Conservation (phyloP, 768 basidiomycete genomes). For the Gloeostereum incarnatum region DNA sequence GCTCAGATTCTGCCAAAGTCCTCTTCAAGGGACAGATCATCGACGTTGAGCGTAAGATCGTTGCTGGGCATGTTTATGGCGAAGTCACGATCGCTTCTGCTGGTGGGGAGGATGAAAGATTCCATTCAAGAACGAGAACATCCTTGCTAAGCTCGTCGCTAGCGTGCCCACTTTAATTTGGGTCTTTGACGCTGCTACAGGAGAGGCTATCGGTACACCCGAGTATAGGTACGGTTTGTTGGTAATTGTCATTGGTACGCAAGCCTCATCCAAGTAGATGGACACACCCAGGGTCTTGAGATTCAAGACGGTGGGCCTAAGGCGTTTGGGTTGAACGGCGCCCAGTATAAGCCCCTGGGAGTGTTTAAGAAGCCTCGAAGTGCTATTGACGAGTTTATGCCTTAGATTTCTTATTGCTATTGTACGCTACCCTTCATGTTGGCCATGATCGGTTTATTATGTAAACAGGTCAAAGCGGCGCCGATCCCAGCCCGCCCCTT, state of each 20-base stretch:
- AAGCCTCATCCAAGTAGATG: constrained; percentile 48
- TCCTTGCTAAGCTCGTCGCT: constrained; percentile 32
- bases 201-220: constrained; percentile 44
- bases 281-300: constrained; percentile 33
- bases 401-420: no score
- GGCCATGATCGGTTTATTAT: no score
- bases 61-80: constrained; percentile 31
- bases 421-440: no score
- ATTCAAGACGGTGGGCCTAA: constrained; percentile 38
- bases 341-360: constrained; percentile 25
- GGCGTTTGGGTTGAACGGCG: constrained; percentile 39
- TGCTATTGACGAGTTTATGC: constrained; percentile 30
- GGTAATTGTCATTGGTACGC: constrained; percentile 41
- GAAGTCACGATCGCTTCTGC: constrained; percentile 22
- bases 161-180: constrained; percentile 50
- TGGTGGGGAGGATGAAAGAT: constrained; percentile 25
- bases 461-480: no score
- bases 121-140: constrained; percentile 50
- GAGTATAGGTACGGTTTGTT: constrained; percentile 46
- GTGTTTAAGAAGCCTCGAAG: constrained; percentile 26
- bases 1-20: constrained; percentile 21
- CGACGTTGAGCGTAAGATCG: constrained; percentile 28
- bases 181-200: constrained; percentile 43
- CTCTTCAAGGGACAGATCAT: constrained; percentile 46
- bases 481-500: no score